phyloP scores from a whole-genome alignment of 2,329 filamentous ascomycete genomes.

The Sporothrix brasiliensis region DNA sequence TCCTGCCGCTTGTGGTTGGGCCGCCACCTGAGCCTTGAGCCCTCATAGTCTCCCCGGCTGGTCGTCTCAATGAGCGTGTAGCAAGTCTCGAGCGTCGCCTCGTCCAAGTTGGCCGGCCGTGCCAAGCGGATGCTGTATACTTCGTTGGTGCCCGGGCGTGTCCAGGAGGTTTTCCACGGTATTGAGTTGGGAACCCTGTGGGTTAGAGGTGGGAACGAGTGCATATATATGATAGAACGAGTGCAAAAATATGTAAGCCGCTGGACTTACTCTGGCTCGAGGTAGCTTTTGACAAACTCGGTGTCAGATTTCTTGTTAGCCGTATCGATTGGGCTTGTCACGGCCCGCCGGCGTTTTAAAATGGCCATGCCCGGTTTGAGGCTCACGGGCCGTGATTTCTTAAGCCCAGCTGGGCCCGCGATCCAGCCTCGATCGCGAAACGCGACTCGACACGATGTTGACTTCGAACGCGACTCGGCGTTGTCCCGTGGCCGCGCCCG shows the following conservation, averaged over 20 bases:
- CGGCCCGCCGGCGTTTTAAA: conserved; percentile 31
- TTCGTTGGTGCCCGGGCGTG: conserved; percentile 51
- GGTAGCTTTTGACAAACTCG: conserved; percentile 53
- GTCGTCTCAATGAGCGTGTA: conserved; percentile 64
- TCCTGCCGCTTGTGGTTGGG: conserved; percentile 63
- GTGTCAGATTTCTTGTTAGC: conserved; percentile 54
- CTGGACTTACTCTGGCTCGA: conserved; percentile 51
- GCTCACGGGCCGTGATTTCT: neutral
- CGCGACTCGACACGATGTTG: neutral
- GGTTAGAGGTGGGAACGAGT: neutral
- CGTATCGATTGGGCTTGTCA: conserved; percentile 48
- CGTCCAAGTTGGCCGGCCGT: conserved; percentile 45
- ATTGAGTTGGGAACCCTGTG: conserved; percentile 17
- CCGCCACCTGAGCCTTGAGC: conserved; percentile 66
- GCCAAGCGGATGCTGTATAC: conserved; percentile 52
- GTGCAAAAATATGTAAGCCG: neutral
- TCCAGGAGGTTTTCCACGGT: conserved; percentile 49
- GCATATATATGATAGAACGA: neutral
- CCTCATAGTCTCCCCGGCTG: conserved; percentile 65
- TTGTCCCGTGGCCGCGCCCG: neutral
- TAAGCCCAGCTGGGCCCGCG: neutral
- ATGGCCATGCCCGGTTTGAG: conserved; percentile 27
- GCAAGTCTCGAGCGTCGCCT: conserved; percentile 55
- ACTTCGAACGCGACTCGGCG: conserved; percentile 5
- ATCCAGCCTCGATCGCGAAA: neutral